A percentile compares a stretch with the other conserved stretches of the same genome.
These are phyloP conservation scores for Blastocladiella emersonii DNA, from an alignment of 371 early-diverging fungal genomes.

Conservation along the genomic window DNA sequence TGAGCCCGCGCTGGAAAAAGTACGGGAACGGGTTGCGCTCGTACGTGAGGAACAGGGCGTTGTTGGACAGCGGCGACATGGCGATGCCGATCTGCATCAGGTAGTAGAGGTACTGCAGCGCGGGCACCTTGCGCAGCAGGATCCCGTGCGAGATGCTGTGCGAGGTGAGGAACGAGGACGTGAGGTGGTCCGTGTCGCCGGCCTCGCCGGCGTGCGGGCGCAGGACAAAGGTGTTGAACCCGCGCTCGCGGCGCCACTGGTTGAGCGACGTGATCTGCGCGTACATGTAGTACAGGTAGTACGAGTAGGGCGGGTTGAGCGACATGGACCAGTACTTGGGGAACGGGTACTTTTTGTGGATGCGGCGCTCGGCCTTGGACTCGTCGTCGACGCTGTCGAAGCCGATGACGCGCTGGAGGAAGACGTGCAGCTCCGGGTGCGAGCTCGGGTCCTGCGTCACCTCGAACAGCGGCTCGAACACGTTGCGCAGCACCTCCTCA, in stretches of 20 bases:
- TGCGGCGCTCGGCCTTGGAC: slow-evolving; percentile 72
- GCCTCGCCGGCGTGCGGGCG: slow-evolving; percentile 97
- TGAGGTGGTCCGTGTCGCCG: slow-evolving; percentile 93
- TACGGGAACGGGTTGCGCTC: slow-evolving; percentile 90
- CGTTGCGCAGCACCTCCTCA: slow-evolving; percentile 65
- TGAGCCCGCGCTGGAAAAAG: slow-evolving; percentile 93
- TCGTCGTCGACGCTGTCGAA: slow-evolving; percentile 98
- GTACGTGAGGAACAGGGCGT: slow-evolving; percentile 90
- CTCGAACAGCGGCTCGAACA: slow-evolving; percentile 90
- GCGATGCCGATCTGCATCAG: slow-evolving; percentile 92
- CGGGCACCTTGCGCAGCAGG: slow-evolving; percentile 89
- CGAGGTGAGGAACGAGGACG: slow-evolving; percentile 81
- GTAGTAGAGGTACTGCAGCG: slow-evolving; percentile 92
- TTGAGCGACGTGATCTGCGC: slow-evolving; percentile 81
- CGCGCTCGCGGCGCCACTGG: slow-evolving; percentile 59
- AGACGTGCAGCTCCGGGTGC: slow-evolving; percentile 83
- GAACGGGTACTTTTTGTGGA: slow-evolving; percentile 70
- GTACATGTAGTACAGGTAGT: slow-evolving; percentile 92
- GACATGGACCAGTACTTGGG: slow-evolving; percentile 66
- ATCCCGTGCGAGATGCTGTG: slow-evolving; percentile 93
- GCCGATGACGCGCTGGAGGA: slow-evolving; percentile 88
- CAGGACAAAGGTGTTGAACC: slow-evolving; percentile 85
- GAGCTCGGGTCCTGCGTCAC: slow-evolving; percentile 69
- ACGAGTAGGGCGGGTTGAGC: slow-evolving; percentile 92
- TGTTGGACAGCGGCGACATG: slow-evolving; percentile 97